Evolutionary conservation across 2,329 filamentous ascomycete genomes (phyloP).

Genomic region (Daldinia sp.): DNA sequence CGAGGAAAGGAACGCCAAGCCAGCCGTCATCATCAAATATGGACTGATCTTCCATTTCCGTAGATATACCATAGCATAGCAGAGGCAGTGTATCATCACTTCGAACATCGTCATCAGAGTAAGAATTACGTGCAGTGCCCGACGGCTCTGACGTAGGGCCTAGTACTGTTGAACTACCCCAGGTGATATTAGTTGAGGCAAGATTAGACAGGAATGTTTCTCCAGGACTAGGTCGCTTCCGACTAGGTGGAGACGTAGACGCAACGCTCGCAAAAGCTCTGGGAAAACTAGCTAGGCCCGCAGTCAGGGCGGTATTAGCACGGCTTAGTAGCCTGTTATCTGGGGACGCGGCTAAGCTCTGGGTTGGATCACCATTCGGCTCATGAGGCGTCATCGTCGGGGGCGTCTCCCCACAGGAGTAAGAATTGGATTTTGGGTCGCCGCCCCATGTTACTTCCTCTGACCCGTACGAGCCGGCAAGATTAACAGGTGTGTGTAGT

Average conservation of each 20-base stretch:
- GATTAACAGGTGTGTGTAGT: slow-evolving; percentile 66
- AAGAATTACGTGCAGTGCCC: slow-evolving; percentile 62
- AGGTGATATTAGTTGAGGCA: slow-evolving; percentile 65
- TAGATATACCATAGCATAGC: slow-evolving; percentile 64
- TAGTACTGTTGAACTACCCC: slow-evolving; percentile 61
- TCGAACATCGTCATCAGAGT: slow-evolving; percentile 66
- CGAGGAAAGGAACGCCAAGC: slow-evolving; percentile 69
- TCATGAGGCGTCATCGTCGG: slow-evolving; percentile 63
- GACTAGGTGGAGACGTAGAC: slow-evolving; percentile 58
- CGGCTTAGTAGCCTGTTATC: slow-evolving; percentile 66
- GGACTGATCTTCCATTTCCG: slow-evolving; percentile 71
- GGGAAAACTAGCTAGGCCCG: slow-evolving; percentile 66
- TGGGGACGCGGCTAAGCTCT: slow-evolving; percentile 70
- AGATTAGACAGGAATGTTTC: slow-evolving; percentile 70
- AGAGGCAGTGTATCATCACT: slow-evolving; percentile 61
- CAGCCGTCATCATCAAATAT: slow-evolving; percentile 77
- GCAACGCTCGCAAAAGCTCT: slow-evolving; percentile 57
- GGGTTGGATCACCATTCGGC: slow-evolving; percentile 61
- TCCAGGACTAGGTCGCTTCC: slow-evolving; percentile 71
- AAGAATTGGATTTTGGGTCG: slow-evolving; percentile 68
- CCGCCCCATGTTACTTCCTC: slow-evolving; percentile 66
- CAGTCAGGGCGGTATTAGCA: slow-evolving; percentile 66
- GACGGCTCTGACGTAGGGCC: slow-evolving; percentile 59
- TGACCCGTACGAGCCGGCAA: slow-evolving; percentile 68
- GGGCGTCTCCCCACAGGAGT: slow-evolving; percentile 72